Percentiles rank a stretch among this genome's conserved stretches.
These are phyloP conservation scores for Pestalotiopsis fici DNA, from an alignment of 2,329 filamentous ascomycete species.

Conservation along the genomic window DNA sequence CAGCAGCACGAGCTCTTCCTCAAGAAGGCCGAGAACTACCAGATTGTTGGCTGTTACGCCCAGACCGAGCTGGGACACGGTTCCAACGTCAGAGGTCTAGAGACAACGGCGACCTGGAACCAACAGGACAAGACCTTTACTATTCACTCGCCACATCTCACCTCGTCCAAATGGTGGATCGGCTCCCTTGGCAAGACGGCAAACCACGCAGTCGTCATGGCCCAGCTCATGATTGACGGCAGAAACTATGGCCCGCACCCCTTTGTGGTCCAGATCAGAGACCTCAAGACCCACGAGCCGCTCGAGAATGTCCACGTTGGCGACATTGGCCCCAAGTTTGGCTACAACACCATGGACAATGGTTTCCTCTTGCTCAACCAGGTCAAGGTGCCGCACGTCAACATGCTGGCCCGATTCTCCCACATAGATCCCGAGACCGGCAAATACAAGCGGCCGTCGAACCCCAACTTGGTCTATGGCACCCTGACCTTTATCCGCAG, in stretches of 20 bases:
- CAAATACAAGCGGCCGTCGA: slow-evolving; percentile 67
- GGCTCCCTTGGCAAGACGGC: slow-evolving; percentile 75
- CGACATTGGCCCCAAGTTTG: slow-evolving; percentile 80
- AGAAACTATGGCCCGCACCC: slow-evolving; percentile 75
- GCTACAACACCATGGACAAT: slow-evolving; percentile 82
- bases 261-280: slow-evolving; percentile 75
- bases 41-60: slow-evolving; percentile 78
- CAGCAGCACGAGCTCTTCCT: slow-evolving; percentile 76
- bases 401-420: slow-evolving; percentile 74
- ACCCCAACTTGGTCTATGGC: slow-evolving; percentile 70
- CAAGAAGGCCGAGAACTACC: slow-evolving; percentile 66
- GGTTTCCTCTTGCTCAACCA: slow-evolving; percentile 78
- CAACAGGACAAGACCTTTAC: slow-evolving; percentile 72
- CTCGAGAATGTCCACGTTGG: slow-evolving; percentile 72
- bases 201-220: slow-evolving; percentile 78
- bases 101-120: slow-evolving; percentile 76
- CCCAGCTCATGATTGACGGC: slow-evolving; percentile 69
- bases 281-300: slow-evolving; percentile 69
- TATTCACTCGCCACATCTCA: slow-evolving; percentile 72
- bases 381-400: slow-evolving; percentile 72
- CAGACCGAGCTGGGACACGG: slow-evolving; percentile 82
- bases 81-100: slow-evolving; percentile 72
- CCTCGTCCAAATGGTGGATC: slow-evolving; percentile 84
- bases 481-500: slow-evolving; percentile 76
- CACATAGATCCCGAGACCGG: slow-evolving; percentile 67